Conservation (phyloP, 768 basidiomycete genomes). For the Coprinopsis cinerea region DNA sequence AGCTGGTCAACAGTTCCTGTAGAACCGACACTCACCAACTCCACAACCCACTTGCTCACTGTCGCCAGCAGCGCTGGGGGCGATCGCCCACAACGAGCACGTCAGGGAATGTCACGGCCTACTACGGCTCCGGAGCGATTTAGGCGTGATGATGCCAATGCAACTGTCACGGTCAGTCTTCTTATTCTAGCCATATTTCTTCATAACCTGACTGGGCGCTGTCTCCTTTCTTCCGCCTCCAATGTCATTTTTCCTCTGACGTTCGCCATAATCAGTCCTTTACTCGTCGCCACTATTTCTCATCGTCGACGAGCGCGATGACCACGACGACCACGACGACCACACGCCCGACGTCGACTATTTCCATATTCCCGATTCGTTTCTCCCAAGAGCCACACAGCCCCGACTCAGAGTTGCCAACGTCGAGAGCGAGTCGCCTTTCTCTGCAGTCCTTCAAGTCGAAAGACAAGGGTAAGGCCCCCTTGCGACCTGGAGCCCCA, state of each 20-base stretch:
- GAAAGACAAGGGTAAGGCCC: slow-evolving; percentile 28
- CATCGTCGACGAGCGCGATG: not conserved
- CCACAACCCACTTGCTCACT: not conserved
- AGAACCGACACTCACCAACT: too few relatives aligned
- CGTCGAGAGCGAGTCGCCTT: slow-evolving; percentile 10
- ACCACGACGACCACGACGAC: not conserved
- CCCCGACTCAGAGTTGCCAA: slow-evolving; percentile 18
- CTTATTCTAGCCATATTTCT: slow-evolving; percentile 12
- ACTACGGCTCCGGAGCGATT: slow-evolving; percentile 12
- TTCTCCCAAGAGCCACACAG: slow-evolving; percentile 2
- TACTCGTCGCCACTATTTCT: slow-evolving; percentile 4
- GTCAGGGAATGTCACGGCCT: slow-evolving; percentile 5
- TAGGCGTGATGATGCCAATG: slow-evolving; percentile 4
- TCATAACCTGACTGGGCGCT: slow-evolving; percentile 3
- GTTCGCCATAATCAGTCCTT: slow-evolving; percentile 4
- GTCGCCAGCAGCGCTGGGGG: not conserved
- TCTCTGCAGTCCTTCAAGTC: slow-evolving; percentile 18
- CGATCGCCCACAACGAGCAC: not conserved
- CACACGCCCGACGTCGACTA: slow-evolving; percentile 10
- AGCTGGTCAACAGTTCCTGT: too few relatives aligned
- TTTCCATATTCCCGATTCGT: slow-evolving; percentile 7
- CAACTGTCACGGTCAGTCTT: slow-evolving; percentile 8
- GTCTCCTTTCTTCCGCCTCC: not conserved
- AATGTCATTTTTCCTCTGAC: slow-evolving; percentile 10
- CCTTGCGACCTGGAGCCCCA: slow-evolving; percentile 12